Evolutionary conservation across 2,329 filamentous ascomycete genomes (phyloP).

Genomic region (Cyphellophora attinorum): DNA sequence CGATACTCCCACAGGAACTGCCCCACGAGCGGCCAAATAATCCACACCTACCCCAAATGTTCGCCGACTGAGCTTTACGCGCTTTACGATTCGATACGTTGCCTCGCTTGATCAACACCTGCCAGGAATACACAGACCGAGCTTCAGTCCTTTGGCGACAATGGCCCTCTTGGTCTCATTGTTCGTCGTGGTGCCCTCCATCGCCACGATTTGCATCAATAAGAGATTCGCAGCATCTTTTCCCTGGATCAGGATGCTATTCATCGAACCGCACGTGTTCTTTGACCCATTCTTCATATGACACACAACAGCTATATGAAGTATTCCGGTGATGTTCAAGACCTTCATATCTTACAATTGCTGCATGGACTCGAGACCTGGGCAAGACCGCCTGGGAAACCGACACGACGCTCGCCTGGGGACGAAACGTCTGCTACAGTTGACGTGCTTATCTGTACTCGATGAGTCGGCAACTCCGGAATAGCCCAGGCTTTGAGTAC

Average conservation of each 20-base stretch:
- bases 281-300: slow-evolving; percentile 11
- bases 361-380: slow-evolving; percentile 55
- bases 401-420: no score
- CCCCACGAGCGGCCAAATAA: slow-evolving; percentile 47
- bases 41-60: no score
- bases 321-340: slow-evolving; percentile 35
- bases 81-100: no score
- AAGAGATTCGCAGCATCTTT: slow-evolving; percentile 59
- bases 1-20: slow-evolving; percentile 49
- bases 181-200: slow-evolving; percentile 68
- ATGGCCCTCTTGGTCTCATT: slow-evolving; percentile 59
- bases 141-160: no score
- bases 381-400: no score
- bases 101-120: no score
- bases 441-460: no score
- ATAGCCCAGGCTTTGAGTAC: no score
- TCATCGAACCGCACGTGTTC: slow-evolving; percentile 19
- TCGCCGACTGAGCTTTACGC: no score
- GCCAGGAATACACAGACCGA: no score
- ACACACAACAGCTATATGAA: neutral
- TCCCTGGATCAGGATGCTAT: slow-evolving; percentile 46
- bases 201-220: slow-evolving; percentile 51
- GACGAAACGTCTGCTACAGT: no score
- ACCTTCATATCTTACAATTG: slow-evolving; percentile 58
- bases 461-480: no score